phyloP scores from a whole-genome alignment of 2,329 filamentous ascomycete genomes.

The Hypocrella siamensis region DNA sequence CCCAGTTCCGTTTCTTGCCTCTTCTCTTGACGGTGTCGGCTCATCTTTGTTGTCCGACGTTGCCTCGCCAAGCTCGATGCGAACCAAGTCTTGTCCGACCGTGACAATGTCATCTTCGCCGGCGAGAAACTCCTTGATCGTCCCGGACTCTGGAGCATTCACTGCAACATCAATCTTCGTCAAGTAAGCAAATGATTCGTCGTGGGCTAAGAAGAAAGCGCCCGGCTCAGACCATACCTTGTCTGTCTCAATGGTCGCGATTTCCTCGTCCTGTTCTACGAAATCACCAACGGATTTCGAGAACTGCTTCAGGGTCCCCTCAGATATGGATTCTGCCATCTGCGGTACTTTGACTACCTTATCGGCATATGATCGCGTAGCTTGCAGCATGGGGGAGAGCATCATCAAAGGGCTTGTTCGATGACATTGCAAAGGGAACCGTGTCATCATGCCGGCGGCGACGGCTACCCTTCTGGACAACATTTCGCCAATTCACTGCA shows the following conservation, averaged over 20 bases:
- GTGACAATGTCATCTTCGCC: conserved; percentile 91
- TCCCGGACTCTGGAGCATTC: conserved; percentile 81
- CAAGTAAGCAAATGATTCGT: neutral
- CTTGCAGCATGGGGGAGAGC: conserved; percentile 37
- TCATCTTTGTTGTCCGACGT: conserved; percentile 21
- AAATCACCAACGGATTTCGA: conserved; percentile 84
- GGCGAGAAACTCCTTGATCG: conserved; percentile 80
- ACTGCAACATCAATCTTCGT: conserved; percentile 85
- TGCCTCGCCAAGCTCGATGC: conserved; percentile 63
- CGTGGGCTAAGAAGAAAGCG: too few species aligned
- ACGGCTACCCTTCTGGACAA: conserved; percentile 26
- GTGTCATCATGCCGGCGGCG: conserved; percentile 26
- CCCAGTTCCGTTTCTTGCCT: conserved; percentile 12
- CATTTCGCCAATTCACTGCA: conserved; percentile 16
- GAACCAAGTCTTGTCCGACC: conserved; percentile 83
- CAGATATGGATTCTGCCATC: conserved; percentile 98
- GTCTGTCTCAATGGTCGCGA: conserved; percentile 97
- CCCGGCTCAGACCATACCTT: too few species aligned
- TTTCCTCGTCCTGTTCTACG: conserved; percentile 91
- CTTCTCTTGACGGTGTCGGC: conserved; percentile 14
- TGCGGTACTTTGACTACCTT: conserved; percentile 83
- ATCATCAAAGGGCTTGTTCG: conserved; percentile 14
- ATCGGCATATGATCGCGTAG: conserved; percentile 55
- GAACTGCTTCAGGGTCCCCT: conserved; percentile 93
- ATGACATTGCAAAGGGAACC: conserved; percentile 18